Evolutionary conservation across 495 filamentous ascomycete species (phyloP).

Genomic region (Bacidia rubella): DNA sequence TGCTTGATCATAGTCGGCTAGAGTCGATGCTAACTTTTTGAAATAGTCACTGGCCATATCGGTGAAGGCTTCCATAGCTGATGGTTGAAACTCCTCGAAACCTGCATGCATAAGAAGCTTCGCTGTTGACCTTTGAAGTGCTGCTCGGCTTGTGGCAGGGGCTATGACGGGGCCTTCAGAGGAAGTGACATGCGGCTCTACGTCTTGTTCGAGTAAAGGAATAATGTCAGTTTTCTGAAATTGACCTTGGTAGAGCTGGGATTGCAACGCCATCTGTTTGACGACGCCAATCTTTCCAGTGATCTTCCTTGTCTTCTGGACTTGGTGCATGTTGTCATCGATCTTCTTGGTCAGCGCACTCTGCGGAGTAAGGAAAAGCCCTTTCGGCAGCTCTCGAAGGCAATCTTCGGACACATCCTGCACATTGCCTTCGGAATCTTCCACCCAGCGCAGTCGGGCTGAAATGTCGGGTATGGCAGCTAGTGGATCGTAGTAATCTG

Average conservation of each 20-base stretch:
- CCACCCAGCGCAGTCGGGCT: conserved; percentile 63
- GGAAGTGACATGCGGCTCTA: conserved; percentile 70
- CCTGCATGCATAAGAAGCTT: conserved; percentile 95
- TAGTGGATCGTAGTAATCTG: conserved; percentile 87
- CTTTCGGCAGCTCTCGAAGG: conserved; percentile 56
- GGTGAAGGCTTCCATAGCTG: conserved; percentile 78
- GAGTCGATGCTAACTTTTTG: conserved; percentile 59
- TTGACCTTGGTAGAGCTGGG: conserved; percentile 96
- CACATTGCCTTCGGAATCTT: conserved; percentile 74
- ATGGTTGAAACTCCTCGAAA: conserved; percentile 95
- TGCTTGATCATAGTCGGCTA: conserved; percentile 69
- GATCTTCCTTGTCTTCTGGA: conserved; percentile 94
- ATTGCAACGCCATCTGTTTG: conserved; percentile 98
- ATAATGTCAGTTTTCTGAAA: conserved; percentile 95
- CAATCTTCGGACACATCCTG: conserved; percentile 75
- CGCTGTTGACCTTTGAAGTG: conserved; percentile 75
- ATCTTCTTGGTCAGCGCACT: conserved; percentile 66
- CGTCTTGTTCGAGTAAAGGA: conserved; percentile 75
- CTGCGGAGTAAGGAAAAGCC: conserved; percentile 63
- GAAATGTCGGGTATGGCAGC: conserved; percentile 75
- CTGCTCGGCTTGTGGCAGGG: conserved; percentile 61
- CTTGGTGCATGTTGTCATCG: conserved; percentile 81
- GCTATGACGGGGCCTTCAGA: conserved; percentile 80
- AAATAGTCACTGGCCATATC: conserved; percentile 88
- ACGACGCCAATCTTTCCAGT: conserved; percentile 93